These are phyloP conservation scores for Aspergillus tamarii DNA, from an alignment of 2,329 filamentous ascomycete species.

Conservation along the genomic window DNA sequence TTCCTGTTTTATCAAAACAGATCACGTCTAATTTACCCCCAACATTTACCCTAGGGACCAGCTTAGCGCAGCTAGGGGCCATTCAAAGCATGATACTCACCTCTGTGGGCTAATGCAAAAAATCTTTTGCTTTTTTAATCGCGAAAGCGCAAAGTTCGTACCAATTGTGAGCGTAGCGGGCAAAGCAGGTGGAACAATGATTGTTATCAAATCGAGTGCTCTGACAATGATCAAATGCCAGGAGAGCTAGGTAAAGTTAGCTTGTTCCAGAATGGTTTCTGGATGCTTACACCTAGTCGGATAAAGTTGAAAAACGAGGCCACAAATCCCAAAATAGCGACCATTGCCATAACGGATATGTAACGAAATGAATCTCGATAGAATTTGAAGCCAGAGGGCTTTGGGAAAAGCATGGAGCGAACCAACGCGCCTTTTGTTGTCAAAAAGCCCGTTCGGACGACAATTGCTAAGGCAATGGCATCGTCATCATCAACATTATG, in stretches of 20 bases:
- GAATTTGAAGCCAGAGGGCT: constrained; percentile 97
- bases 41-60: constrained; percentile 73
- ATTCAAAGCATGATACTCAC: constrained; percentile 27
- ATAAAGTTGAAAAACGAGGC: constrained; percentile 94
- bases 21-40: constrained; percentile 94
- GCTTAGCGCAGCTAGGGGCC: constrained; percentile 10
- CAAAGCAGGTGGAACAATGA: constrained; percentile 91
- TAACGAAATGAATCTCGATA: constrained; percentile 97
- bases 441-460: constrained; percentile 92
- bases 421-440: constrained; percentile 96
- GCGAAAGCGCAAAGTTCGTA: constrained; percentile 87
- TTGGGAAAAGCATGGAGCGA: constrained; percentile 97
- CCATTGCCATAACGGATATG: constrained; percentile 90
- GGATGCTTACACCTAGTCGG: constrained; percentile 62
- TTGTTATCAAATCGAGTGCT: constrained; percentile 93
- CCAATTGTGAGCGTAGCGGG: constrained; percentile 95
- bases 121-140: constrained; percentile 85
- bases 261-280: neutral
- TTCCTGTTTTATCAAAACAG: constrained; percentile 99
- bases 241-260: constrained; percentile 56
- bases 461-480: constrained; percentile 86
- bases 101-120: constrained; percentile 96
- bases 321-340: constrained; percentile 84
- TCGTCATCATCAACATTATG: constrained; percentile 85
- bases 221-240: constrained; percentile 92